These are phyloP conservation scores for Tolypocladium nubicola DNA, from an alignment of 2,329 filamentous ascomycete genomes.

Conservation along the genomic window DNA sequence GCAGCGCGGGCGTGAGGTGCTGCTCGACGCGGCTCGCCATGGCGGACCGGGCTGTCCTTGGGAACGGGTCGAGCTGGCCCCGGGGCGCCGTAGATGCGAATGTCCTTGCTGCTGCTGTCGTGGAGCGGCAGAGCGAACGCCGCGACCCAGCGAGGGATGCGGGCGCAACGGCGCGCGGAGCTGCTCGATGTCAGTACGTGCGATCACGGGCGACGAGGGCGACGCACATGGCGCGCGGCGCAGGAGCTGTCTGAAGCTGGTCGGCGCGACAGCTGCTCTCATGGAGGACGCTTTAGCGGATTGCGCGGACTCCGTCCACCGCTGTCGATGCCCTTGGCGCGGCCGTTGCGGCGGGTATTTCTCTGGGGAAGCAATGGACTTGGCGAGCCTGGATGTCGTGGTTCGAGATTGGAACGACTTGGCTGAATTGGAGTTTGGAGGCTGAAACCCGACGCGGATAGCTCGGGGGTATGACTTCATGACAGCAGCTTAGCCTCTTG, in stretches of 20 bases:
- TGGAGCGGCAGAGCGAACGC: background rate
- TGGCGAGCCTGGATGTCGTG: no score
- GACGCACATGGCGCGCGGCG: background rate
- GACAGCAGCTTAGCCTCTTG: background rate
- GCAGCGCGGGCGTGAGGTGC: slow-evolving; percentile 16
- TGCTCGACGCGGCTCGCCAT: slow-evolving; percentile 6
- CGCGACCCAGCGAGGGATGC: background rate
- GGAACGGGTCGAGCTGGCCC: background rate
- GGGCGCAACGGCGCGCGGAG: background rate
- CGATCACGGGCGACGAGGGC: background rate
- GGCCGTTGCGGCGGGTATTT: no score
- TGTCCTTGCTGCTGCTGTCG: background rate
- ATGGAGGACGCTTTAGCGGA: background rate
- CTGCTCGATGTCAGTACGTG: slow-evolving; percentile 1
- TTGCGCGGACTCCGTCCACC: no score
- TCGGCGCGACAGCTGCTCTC: background rate
- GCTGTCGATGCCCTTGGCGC: no score
- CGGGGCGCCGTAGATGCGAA: background rate
- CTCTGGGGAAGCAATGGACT: no score
- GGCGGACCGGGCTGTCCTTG: background rate
- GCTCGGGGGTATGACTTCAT: background rate
- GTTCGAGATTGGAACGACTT: background rate
- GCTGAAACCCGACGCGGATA: background rate
- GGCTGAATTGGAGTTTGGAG: background rate
- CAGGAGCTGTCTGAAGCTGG: background rate